Base-by-base conservation (phyloP, 768 basidiomycete genomes). In the Pleurotus tuoliensis region DNA sequence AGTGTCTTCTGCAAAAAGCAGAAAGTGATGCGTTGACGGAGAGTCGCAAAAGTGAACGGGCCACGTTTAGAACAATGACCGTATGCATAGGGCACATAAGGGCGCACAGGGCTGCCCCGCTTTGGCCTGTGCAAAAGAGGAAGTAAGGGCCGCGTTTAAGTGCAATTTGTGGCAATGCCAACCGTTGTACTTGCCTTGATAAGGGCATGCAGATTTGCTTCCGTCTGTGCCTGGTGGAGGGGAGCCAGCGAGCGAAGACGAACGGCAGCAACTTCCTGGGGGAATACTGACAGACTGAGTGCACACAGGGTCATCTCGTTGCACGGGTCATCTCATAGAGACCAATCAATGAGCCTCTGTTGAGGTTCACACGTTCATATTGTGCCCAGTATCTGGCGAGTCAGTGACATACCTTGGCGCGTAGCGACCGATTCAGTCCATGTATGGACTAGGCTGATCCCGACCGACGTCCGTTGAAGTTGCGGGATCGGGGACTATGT, bases 121-220 rank as follows among this genome's bases (percentile, higher is more conserved):
- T n/a, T 34, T 34, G 38, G 48, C 25, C 30, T 30, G 30, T 30
- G 30, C 30, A 34, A 34, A 34, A 34, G 11, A 34, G 30, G 30
- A 34, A 11, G 30, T 34, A 34, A 34, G 30, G 30, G 30, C 30
- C 30, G 30, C 20, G 20, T 16, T 53, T 43, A 27, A 52, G 20
- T 34, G 55, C 53, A 56, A 39, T 40, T 25, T 45, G 52, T 47
- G 48, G 55, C 56, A 41, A 46, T n/a, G n/a, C n/a, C 20, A 44
- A 34, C 55, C 25, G 56, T 11, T 27, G 56, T 34, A 24, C 30
- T 46, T 49, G 39, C 34, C 51, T 53, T 27, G 30, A 51, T 27
- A 34, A 27, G 37, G 20, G 20, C 30, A 15, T 12, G 16, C 18
- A 47, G 24, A 41, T 46, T 22, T 47, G 18, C 39, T 41, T 56